Percentiles rank a stretch among this genome's conserved stretches.
phyloP scores from a whole-genome alignment of 208 protist species.

The Leishmania turanica region DNA sequence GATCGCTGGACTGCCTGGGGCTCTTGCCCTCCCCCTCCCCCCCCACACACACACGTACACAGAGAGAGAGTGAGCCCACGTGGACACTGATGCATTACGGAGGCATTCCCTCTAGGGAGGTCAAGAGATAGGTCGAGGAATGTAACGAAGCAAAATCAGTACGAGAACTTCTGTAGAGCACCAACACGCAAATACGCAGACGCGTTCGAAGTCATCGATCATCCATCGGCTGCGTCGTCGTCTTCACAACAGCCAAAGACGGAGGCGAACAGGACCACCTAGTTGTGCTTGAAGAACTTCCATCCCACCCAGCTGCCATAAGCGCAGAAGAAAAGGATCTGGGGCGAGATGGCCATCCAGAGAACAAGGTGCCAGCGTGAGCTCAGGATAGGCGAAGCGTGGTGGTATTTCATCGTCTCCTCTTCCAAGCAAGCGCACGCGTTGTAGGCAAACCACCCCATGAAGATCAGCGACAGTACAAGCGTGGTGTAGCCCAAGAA shows the following conservation, averaged over 20 bases:
- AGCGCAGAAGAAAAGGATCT: conserved; percentile 35
- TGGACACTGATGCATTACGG: too few species aligned
- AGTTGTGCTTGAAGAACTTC: conserved; percentile 41
- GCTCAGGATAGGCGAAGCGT: conserved; percentile 23
- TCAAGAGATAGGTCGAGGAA: too few species aligned
- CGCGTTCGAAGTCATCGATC: too few species aligned
- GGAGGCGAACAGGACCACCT: neutral
- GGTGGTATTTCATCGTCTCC: conserved; percentile 13
- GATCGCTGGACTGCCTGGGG: neutral
- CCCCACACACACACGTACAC: neutral
- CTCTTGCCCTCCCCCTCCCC: neutral
- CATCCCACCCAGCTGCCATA: conserved; percentile 38
- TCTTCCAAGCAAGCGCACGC: conserved; percentile 11
- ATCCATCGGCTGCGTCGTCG: neutral
- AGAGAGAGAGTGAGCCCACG: too few species aligned
- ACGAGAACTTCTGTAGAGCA: too few species aligned
- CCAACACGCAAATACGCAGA: too few species aligned
- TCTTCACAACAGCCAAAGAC: neutral
- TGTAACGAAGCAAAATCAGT: too few species aligned
- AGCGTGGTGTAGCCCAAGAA: conserved; percentile 35
- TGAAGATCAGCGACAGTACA: conserved; percentile 13
- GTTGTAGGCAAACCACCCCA: conserved; percentile 27
- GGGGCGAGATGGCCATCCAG: conserved; percentile 30
- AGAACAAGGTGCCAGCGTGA: conserved; percentile 33
- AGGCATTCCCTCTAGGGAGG: too few species aligned